These are phyloP conservation scores for Castanospermum australe DNA, from an alignment of 306 rosid genomes.

Conservation along the genomic window DNA sequence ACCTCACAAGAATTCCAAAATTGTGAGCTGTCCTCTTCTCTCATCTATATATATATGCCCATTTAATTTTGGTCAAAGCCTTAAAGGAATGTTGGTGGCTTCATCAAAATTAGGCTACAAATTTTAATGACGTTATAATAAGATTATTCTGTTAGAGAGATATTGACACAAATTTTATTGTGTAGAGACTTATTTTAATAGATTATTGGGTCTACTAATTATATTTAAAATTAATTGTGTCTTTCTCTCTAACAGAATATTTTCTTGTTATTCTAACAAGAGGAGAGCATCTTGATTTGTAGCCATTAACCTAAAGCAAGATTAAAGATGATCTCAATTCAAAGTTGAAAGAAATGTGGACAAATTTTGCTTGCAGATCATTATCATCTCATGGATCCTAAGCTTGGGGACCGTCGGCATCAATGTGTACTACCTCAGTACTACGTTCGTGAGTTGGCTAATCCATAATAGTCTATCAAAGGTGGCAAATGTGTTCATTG, in stretches of 20 bases:
- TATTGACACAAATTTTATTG: too few relatives aligned
- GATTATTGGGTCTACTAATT: too few relatives aligned
- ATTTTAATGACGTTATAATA: neutral
- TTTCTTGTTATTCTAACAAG: too few relatives aligned
- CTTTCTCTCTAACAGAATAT: too few relatives aligned
- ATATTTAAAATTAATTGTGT: too few relatives aligned
- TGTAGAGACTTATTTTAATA: too few relatives aligned
- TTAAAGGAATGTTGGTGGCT: neutral
- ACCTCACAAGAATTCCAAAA: slow-evolving; percentile 71
- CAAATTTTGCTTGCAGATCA: slow-evolving; percentile 53
- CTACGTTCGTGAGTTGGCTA: slow-evolving; percentile 73
- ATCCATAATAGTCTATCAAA: slow-evolving; percentile 63
- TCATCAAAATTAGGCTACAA: too few relatives aligned
- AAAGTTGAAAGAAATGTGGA: too few relatives aligned
- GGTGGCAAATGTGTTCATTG: slow-evolving; percentile 61
- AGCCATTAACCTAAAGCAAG: neutral
- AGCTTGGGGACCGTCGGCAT: slow-evolving; percentile 65
- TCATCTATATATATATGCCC: neutral
- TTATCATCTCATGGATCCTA: slow-evolving; percentile 71
- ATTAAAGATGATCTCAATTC: neutral
- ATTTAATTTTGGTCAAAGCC: neutral
- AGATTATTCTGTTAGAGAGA: too few relatives aligned
- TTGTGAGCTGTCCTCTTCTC: slow-evolving; percentile 27
- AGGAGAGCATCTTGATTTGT: too few relatives aligned
- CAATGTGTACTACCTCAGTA: slow-evolving; percentile 79